These are phyloP conservation scores for Infundibulicybe gibba DNA, from an alignment of 768 basidiomycete species.

Conservation along the genomic window DNA sequence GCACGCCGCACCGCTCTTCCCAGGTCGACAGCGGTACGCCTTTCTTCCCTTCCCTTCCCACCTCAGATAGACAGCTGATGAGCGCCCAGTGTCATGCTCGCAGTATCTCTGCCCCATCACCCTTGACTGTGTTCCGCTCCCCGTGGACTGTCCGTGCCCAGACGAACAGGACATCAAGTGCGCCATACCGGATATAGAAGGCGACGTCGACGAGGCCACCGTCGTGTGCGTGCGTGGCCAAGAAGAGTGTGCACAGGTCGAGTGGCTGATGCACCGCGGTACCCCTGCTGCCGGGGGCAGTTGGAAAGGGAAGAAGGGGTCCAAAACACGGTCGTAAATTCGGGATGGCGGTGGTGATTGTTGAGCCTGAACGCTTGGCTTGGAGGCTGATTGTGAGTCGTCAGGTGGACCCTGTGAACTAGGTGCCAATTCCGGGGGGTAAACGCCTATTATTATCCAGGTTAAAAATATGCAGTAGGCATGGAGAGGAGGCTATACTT, in stretches of 20 bases:
- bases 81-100: slow-evolving; percentile 60
- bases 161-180: slow-evolving; percentile 76
- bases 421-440: too few species aligned
- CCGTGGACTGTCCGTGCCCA: slow-evolving; percentile 76
- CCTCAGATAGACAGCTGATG: neutral
- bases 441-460: too few species aligned
- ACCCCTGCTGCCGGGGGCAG: slow-evolving; percentile 5
- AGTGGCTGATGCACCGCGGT: slow-evolving; percentile 44
- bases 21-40: slow-evolving; percentile 62
- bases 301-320: too few species aligned
- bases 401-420: too few species aligned
- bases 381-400: too few species aligned
- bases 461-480: too few species aligned
- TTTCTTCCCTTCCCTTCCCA: neutral
- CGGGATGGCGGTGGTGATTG: too few species aligned
- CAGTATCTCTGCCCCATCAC: slow-evolving; percentile 75
- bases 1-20: slow-evolving; percentile 59
- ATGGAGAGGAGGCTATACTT: too few species aligned
- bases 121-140: slow-evolving; percentile 60
- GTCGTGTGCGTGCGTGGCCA: slow-evolving; percentile 69
- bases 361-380: too few species aligned
- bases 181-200: slow-evolving; percentile 58
- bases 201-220: slow-evolving; percentile 45
- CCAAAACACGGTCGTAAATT: too few species aligned
- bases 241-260: slow-evolving; percentile 59